Evolutionary conservation across 345 rosid genomes (phyloP), one percentile per base, ranked within the genome.

Genomic region (Melaleuca alternifolia): DNA sequence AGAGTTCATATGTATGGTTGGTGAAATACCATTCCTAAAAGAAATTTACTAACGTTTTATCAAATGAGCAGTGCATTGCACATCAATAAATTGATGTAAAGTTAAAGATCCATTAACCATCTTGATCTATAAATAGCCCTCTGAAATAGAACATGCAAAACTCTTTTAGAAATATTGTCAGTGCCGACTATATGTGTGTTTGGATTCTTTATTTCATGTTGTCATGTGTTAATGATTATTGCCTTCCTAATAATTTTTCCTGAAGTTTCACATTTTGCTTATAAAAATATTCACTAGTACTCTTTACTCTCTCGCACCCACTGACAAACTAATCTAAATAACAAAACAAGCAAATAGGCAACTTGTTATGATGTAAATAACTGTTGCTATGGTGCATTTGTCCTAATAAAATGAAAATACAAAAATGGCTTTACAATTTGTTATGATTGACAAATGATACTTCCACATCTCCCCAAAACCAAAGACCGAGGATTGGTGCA

Each of bases 391-490:
- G 61, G 61, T n/a, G 24, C n/a, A 56, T 56, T 3, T 56, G 24
- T 56, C 23, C 2, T 56, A 2, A 23, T 56, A 56, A 23, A 23
- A 56, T 3, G 13, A 23, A 56, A 23, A 23, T 4, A 10, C 57
- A 76, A 77, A 95, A 86, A 52, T 95, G 92, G 87, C 94, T 56
- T 56, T 23, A 24, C 5, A 10, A 56, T 12, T 56, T 56, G n/a
- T 10, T 6, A 56, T 10, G 28, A 56, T 56, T 23, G 28, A 23
- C 13, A 56, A 56, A 56, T 56, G 61, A 56, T 56, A 9, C 61
- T 24, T 56, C 61, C 61, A 54, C n/a, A 56, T 23, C 12, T 24
- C 61, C n/a, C n/a, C 13, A 10, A 56, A 56, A 54, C 26, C 59
- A 56, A 9, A 23, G n/a, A 56, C n/a, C 28, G 11, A 21, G 11